Percentiles rank a stretch among this genome's conserved stretches.
Evolutionary conservation across 1,139 yeast species (phyloP).

Genomic region (Lodderomyces jiufengensis): DNA sequence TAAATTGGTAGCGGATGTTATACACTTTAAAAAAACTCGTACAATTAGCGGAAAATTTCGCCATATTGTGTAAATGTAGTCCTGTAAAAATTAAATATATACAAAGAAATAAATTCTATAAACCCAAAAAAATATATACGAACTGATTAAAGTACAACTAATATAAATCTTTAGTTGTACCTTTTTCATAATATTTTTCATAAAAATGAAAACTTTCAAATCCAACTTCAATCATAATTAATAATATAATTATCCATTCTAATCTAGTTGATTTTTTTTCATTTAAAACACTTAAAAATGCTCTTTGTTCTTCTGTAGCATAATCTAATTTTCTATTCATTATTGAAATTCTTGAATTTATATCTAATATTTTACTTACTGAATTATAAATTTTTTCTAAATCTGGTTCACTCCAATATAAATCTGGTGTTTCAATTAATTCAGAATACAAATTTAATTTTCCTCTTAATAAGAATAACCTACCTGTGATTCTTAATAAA

Average conservation of each 20-base stretch:
- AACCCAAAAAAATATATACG: no score
- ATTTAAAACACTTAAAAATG: slow-evolving; percentile 67
- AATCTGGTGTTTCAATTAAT: slow-evolving; percentile 85
- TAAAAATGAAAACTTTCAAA: slow-evolving; percentile 64
- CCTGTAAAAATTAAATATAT: no score
- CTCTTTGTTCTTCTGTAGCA: slow-evolving; percentile 84
- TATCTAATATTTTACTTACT: slow-evolving; percentile 69
- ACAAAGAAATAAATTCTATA: no score
- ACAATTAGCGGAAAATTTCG: no score
- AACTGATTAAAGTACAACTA: no score
- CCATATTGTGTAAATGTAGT: no score
- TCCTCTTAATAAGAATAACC: slow-evolving; percentile 70
- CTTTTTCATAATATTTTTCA: slow-evolving; percentile 17
- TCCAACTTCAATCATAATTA: slow-evolving; percentile 80
- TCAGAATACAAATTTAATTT: slow-evolving; percentile 84
- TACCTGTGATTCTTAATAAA: slow-evolving; percentile 67
- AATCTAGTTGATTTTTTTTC: slow-evolving; percentile 74
- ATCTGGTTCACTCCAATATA: slow-evolving; percentile 89
- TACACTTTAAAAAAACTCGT: no score
- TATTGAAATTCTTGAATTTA: slow-evolving; percentile 71
- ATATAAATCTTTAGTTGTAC: no score
- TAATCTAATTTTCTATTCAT: slow-evolving; percentile 83
- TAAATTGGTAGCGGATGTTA: no score
- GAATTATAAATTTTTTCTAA: slow-evolving; percentile 70
- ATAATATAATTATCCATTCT: slow-evolving; percentile 82